Base-by-base conservation (phyloP, 441 rosid genomes). In the Bruguiera hainesii region DNA sequence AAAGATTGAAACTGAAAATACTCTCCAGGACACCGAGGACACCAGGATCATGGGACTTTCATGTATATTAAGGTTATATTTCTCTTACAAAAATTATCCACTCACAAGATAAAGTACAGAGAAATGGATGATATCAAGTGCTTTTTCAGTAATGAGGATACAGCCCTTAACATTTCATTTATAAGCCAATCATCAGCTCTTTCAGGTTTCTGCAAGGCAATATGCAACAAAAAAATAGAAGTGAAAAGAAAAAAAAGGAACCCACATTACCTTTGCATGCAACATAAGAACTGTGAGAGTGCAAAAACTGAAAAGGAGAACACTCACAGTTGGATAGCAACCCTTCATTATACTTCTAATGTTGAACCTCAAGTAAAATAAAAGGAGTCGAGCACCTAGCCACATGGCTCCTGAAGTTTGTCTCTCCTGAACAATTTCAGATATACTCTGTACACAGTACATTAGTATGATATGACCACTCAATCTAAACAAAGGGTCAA, bases 111-210 rank as follows among this genome's bases (percentile, higher is more conserved):
- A 57, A 19, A 4, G n/a, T 49, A 19, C 11, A 52, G 59, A 52
- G 18, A 60, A 26, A 51, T 39, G 39, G 3, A 39, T 21, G 42
- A 29, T 39, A 60, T 20, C 6, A 2, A 52, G 58, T 25, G n/a
- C 29, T 61, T 16, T 25, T 70, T 28, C 19, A 69, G 6, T 13
- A 56, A 50, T 46, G 67, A 85, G 93, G 98, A 93, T 89, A 93
- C 98, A 64, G 96, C 94, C 79, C 98, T 84, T 49, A 85, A 80
- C 98, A 93, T 91, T 85, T 93, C 93, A 62, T 68, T 50, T 48
- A 82, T 71, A 65, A 93, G 97, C 86, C 87, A 82, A 60, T 81
- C 84, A 73, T 93, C 95, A 75, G 84, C 98, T 79, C 97, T 83
- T 63, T 84, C 84, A 1, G 86, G 57, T 66, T 78, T 86, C 97